Evolutionary conservation across 805 yeast genomes (phyloP), one percentile per base, ranked within the genome.

Genomic region (Sungouiozyma ichnusensis): DNA sequence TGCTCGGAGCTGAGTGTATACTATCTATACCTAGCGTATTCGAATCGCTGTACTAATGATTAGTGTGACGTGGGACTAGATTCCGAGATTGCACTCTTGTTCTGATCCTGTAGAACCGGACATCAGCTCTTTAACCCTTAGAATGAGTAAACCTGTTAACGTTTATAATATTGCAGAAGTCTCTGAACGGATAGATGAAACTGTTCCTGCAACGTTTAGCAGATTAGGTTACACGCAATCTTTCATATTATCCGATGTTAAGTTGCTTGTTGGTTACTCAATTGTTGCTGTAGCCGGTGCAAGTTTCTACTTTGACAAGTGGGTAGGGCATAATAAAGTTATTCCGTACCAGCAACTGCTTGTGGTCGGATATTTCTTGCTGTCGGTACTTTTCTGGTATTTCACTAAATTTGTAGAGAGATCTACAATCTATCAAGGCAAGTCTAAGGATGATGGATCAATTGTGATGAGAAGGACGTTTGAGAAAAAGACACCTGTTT

Each of bases 221-320:
- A 51, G 58, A 36, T 44, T 58, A 39, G 50, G 51, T 17, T 58
- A 50, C 41, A 46, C 35, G 13, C 55, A 57, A 42, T 41, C 50
- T 1, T 53, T 47, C 40, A 42, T 37, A 15, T 40, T 58, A 35
- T 46, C 51, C 32, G 83, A 77, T 53, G 53, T 66, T 15, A 74
- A 72, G 52, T 57, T 76, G 37, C 72, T 66, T 4, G 58, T 77
- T 40, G 81, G 81, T 1, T 67, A 71, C 44, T 47, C 66, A 16
- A 71, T 75, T 24, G 79, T 72, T 6, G 55, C 61, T 1, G 58
- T 74, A 15, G 76, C 79, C 8, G 81, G 66, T 3, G 51, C 58
- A 2, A 67, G 78, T 39, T 77, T 67, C 51, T 55, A 62, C 16
- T 48, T 73, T 35, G 83, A 77, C 48, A 76, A 75, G 58, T 72